Evolutionary conservation across 1,284 basidiomycete species (phyloP), one percentile per base, ranked within the genome.

Genomic region (Boletus semigastroideus): DNA sequence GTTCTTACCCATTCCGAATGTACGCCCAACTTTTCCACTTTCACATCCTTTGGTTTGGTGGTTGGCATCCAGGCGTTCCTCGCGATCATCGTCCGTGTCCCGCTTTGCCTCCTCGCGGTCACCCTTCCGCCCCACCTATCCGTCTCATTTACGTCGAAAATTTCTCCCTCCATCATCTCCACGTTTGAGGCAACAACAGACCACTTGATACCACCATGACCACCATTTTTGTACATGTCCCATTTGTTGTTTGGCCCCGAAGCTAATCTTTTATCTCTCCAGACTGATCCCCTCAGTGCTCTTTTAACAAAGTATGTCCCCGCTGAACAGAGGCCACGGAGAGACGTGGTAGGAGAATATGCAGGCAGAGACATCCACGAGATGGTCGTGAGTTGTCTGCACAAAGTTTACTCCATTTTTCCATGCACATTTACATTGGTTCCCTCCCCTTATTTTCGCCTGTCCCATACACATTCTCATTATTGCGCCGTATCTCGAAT

Each of bases 1-100:
- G 83, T 92, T 92, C 65, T 73, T 90, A 42, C 90, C 89, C 12
- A 86, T 91, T 36, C 89, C 89, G 45, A 88, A 89, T 73, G 89
- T 91, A 78, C 78, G 75, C 73, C 68, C 72, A 55, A 30, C 56
- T 68, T 64, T 43, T 48, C 72, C 67, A 16, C 57, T 78, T 65
- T 72, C 69, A 31, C 69, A 73, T 64, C 63, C 66, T 47, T 72
- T 86, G 42, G 76, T 77, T 16, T 85, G 81, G 81, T 86, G 80
- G 81, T 68, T 84, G 64, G 75, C 72, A 57, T 77, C 74, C 65
- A 68, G 70, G 55, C 55, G 62, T 48, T 58, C 52, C 30, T 48
- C 51, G 19, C 41, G 46, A 61, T 66, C 74, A 62, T 74, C 75
- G 31, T 54, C 59, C 46, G 38, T 45, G 28, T 61, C 50, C 30